phyloP scores from a whole-genome alignment of 1,139 yeast species.

The Scheffersomyces segobiensis region DNA sequence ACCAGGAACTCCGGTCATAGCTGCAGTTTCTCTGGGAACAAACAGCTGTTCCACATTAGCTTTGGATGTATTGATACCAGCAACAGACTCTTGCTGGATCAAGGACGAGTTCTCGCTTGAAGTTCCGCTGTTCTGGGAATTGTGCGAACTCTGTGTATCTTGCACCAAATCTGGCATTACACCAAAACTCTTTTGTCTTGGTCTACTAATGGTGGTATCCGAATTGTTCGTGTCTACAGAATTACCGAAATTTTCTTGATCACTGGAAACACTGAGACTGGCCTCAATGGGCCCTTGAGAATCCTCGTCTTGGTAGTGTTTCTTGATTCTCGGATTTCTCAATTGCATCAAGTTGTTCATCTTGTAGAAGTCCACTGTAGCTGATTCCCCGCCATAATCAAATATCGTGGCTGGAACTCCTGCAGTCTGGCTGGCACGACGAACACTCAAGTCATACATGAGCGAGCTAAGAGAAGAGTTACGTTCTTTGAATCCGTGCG shows the following conservation, averaged over 20 bases:
- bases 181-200: conserved; percentile 29
- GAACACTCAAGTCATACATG: conserved; percentile 21
- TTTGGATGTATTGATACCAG: neutral
- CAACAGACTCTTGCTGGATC: neutral
- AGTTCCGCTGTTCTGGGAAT: neutral
- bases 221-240: neutral
- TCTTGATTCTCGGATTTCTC: conserved; percentile 38
- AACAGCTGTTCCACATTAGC: neutral
- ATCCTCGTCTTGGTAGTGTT: conserved; percentile 27
- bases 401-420: conserved; percentile 15
- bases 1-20: conserved; percentile 13
- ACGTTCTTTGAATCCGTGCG: neutral
- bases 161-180: conserved; percentile 8
- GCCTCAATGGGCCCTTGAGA: neutral
- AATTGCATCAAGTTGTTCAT: conserved; percentile 27
- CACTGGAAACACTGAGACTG: neutral
- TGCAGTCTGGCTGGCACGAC: conserved; percentile 19
- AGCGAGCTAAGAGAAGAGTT: conserved; percentile 17
- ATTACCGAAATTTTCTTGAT: neutral
- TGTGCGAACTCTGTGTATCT: neutral
- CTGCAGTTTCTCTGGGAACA: neutral
- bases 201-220: conserved; percentile 4
- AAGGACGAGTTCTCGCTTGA: neutral
- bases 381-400: conserved; percentile 19
- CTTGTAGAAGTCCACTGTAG: conserved; percentile 18